phyloP scores from a whole-genome alignment of 306 rosid species.

The Citrullus colocynthis region DNA sequence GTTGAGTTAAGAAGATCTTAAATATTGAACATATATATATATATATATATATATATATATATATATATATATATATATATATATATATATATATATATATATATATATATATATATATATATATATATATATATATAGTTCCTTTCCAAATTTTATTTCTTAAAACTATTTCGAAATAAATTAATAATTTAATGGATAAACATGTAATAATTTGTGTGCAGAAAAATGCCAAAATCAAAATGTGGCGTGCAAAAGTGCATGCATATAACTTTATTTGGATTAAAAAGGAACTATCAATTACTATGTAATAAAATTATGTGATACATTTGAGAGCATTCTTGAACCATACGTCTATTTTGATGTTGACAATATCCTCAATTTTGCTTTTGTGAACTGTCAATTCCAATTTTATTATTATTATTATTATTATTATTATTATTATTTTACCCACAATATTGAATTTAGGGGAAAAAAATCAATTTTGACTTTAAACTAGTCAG shows the following conservation, averaged over 20 bases:
- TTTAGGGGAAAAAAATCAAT: no score
- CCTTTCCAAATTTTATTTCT: not conserved
- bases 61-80: conserved; percentile 5
- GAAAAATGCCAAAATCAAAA: not conserved
- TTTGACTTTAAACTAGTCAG: no score
- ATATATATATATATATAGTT: conserved; percentile 1
- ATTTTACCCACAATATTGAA: no score
- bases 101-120: conserved; percentile 5
- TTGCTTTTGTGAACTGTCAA: not conserved
- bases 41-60: no score
- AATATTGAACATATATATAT: not conserved
- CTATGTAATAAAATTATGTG: not conserved
- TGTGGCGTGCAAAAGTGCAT: conserved; percentile 1
- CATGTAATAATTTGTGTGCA: not conserved
- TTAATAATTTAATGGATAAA: conserved; percentile 1
- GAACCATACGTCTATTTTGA: not conserved
- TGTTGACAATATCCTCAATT: not conserved
- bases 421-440: no score
- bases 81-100: conserved; percentile 2
- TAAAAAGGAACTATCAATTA: not conserved
- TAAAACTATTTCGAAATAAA: not conserved
- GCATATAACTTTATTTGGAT: not conserved
- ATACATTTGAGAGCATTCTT: not conserved
- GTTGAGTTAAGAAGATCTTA: not conserved
- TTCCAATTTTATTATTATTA: not conserved